phyloP scores from a whole-genome alignment of 495 filamentous ascomycete species.

The Podospora comata region DNA sequence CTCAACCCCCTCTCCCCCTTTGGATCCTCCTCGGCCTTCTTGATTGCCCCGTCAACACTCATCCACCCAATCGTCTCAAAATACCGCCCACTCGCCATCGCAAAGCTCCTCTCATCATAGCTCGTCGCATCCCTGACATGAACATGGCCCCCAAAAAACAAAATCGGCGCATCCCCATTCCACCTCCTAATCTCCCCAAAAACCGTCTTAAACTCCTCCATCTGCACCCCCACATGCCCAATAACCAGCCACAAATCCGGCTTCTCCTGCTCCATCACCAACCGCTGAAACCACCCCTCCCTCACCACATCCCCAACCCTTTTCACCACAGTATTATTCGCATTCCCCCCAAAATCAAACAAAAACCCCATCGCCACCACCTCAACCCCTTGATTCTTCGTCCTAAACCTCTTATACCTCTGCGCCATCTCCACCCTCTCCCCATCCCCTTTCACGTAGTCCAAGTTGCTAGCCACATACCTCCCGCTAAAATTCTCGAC shows the following conservation, averaged over 20 bases:
- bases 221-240: constrained; percentile 81
- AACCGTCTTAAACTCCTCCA: constrained; percentile 71
- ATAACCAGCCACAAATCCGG: constrained; percentile 79
- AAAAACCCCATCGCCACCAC: constrained; percentile 90
- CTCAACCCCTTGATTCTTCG: constrained; percentile 78
- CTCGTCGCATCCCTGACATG: constrained; percentile 83
- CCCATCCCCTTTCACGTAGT: constrained; percentile 68
- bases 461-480: constrained; percentile 88
- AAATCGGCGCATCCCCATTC: constrained; percentile 78
- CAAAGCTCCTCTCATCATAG: constrained; percentile 78
- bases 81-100: constrained; percentile 86
- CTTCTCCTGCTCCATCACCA: constrained; percentile 69
- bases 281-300: constrained; percentile 84
- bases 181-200: constrained; percentile 74
- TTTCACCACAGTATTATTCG: constrained; percentile 82
- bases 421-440: constrained; percentile 73
- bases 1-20: constrained; percentile 24
- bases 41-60: constrained; percentile 71
- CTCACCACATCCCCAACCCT: constrained; percentile 73
- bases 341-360: constrained; percentile 86
- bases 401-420: constrained; percentile 82
- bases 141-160: constrained; percentile 89
- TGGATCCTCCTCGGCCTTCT: constrained; percentile 21
- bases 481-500: constrained; percentile 72
- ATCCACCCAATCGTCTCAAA: constrained; percentile 98